Evolutionary conservation across 2,329 filamentous ascomycete species (phyloP), one percentile per base, ranked within the genome.

Genomic region (Alternaria triticimaculans): DNA sequence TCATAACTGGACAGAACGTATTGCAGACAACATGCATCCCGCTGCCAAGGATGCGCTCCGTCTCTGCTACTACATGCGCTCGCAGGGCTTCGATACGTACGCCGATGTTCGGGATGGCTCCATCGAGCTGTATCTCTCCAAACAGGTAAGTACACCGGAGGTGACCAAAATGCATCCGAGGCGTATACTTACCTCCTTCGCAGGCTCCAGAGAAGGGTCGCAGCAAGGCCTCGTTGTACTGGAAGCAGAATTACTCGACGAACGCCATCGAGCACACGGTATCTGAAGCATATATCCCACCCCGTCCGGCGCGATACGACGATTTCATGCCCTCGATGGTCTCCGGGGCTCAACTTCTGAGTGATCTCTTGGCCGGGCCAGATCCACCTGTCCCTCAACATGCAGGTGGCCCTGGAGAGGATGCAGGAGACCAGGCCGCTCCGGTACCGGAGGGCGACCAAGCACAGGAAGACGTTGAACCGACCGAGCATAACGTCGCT

Each of bases 41-140:
- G 55, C 14, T 11, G 62, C 68, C 11, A 45, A 61, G 25, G 68
- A 76, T 21, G 76, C 72, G 8, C 53, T 76, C 6, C 61, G 66
- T 5, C 57, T 76, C 2, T 76, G 75, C 69, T 77, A 76, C 67
- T 78, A 76, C 58, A 76, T 78, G 74, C 74, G 76, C 53, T 67
- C 64, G 1, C 60, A 66, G 4, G 68, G 69, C 28, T 72, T 71
- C 57, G 67, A 73, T 21, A 73, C 70, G 3, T 76, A 70, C 44
- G 66, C 64, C 3, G 41, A 25, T 28, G 14, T 74, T 55, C 60
- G 57, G 2, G n/a, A 56, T n/a, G 41, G 43, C n/a, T 37, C 33
- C 18, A 46, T 76, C 15, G 30, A 21, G 6, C 55, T 75, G 0
- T 71, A 63, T 30, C 30, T 76, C 8, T 68, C 53, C 10, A 50